These are phyloP conservation scores for Lagenaria siceraria DNA, from an alignment of 306 rosid species.

Conservation along the genomic window DNA sequence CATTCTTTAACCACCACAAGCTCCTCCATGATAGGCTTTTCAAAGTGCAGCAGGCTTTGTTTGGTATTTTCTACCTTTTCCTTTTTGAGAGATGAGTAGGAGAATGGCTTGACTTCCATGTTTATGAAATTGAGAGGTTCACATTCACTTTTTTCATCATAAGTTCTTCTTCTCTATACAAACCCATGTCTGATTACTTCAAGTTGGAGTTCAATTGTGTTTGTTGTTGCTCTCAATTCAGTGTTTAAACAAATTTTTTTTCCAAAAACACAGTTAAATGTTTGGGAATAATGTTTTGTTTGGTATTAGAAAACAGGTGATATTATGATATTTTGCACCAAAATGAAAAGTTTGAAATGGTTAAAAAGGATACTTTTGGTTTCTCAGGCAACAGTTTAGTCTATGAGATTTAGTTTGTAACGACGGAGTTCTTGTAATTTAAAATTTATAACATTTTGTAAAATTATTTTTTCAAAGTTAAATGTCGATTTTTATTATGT, in stretches of 20 bases:
- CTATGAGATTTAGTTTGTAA: too few species aligned
- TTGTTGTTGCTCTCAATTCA: not conserved
- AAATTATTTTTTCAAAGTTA: too few species aligned
- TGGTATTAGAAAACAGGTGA: too few species aligned
- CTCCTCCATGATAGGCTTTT: not conserved
- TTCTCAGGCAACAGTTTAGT: too few species aligned
- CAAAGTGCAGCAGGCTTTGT: not conserved
- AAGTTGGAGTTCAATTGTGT: not conserved
- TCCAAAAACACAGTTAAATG: too few species aligned
- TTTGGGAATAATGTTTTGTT: too few species aligned
- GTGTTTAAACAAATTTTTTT: too few species aligned
- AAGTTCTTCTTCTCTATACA: not conserved
- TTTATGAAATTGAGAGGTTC: not conserved
- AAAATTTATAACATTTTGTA: too few species aligned
- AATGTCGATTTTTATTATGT: too few species aligned
- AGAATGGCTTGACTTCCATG: not conserved
- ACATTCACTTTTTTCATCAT: not conserved
- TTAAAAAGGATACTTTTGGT: too few species aligned
- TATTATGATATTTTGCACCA: not conserved
- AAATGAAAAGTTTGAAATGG: not conserved
- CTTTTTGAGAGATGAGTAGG: not conserved
- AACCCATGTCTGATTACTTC: not conserved
- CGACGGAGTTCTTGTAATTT: too few species aligned
- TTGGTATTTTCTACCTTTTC: not conserved
- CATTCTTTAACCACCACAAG: not conserved